These are phyloP conservation scores for Solanum dulcamara DNA, from an alignment of 257 asterid genomes.

Conservation along the genomic window DNA sequence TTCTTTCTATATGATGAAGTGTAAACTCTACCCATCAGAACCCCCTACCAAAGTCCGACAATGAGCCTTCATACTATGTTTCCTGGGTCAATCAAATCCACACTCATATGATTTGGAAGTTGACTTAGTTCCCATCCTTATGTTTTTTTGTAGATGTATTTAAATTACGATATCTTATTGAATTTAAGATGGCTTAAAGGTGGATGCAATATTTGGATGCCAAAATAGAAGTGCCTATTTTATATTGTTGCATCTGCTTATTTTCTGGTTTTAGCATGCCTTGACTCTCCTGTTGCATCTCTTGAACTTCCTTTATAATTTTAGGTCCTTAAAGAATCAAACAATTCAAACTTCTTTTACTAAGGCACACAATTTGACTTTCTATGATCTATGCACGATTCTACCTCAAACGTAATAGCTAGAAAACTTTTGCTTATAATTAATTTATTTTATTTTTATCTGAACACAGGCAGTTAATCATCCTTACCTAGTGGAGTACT, in stretches of 20 bases:
- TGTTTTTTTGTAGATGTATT: not conserved
- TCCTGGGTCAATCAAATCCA: not conserved
- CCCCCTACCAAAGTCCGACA: not conserved
- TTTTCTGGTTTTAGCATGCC: not conserved
- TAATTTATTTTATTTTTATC: not conserved
- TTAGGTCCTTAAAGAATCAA: not conserved
- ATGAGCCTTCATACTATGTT: not conserved
- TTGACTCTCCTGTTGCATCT: not conserved
- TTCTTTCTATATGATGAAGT: not conserved
- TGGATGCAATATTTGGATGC: not conserved
- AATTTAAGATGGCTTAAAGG: not conserved
- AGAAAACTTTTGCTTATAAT: not conserved
- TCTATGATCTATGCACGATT: not conserved
- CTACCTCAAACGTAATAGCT: not conserved
- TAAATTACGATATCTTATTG: not conserved
- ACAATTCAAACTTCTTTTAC: not conserved
- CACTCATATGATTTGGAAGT: not conserved
- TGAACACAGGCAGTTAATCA: slow-evolving; percentile 75
- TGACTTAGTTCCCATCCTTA: not conserved
- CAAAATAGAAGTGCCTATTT: not conserved
- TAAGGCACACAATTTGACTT: not conserved
- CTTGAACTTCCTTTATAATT: not conserved
- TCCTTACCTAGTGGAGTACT: slow-evolving; percentile 88
- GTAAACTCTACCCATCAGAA: not conserved
- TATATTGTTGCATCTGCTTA: not conserved